These are phyloP conservation scores for Sechiopsis laciniata DNA, from an alignment of 306 rosid genomes.

Conservation along the genomic window DNA sequence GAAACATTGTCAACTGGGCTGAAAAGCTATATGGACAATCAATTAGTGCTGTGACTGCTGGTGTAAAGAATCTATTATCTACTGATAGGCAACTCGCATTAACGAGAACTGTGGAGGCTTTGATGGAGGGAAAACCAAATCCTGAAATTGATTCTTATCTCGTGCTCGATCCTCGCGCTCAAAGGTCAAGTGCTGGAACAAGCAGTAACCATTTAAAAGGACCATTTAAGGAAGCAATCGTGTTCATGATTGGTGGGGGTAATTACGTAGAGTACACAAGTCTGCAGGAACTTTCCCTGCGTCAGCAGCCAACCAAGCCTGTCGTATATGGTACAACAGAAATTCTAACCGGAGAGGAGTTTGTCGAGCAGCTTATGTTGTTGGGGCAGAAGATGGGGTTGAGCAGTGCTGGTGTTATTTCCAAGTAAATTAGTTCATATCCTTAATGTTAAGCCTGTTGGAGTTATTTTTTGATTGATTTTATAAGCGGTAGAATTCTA, in stretches of 20 bases:
- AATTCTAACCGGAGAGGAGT: slow-evolving; percentile 82
- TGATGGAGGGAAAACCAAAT: slow-evolving; percentile 90
- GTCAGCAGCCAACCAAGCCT: slow-evolving; percentile 80
- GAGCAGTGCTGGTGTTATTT: slow-evolving; percentile 44
- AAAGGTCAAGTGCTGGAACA: slow-evolving; percentile 68
- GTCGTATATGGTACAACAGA: slow-evolving; percentile 86
- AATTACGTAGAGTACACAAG: slow-evolving; percentile 87
- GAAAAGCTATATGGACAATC: slow-evolving; percentile 94
- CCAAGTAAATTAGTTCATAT: slow-evolving; percentile 42
- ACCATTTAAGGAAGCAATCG: slow-evolving; percentile 90
- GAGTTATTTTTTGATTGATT: slow-evolving; percentile 8
- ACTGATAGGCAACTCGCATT: slow-evolving; percentile 85
- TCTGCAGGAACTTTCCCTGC: slow-evolving; percentile 70
- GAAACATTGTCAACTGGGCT: slow-evolving; percentile 98
- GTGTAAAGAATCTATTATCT: slow-evolving; percentile 84
- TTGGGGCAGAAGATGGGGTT: slow-evolving; percentile 95
- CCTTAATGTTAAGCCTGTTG: slow-evolving; percentile 20
- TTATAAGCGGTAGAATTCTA: neutral
- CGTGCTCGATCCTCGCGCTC: slow-evolving; percentile 85
- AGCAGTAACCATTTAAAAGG: slow-evolving; percentile 73
- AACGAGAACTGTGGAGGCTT: slow-evolving; percentile 86
- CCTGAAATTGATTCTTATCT: slow-evolving; percentile 81
- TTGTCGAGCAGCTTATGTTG: slow-evolving; percentile 75
- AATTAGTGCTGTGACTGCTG: slow-evolving; percentile 89
- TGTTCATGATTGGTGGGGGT: slow-evolving; percentile 96